Percentiles rank a stretch among this genome's conserved stretches.
phyloP scores from a whole-genome alignment of 805 yeast species.

The Starmerella powellii region DNA sequence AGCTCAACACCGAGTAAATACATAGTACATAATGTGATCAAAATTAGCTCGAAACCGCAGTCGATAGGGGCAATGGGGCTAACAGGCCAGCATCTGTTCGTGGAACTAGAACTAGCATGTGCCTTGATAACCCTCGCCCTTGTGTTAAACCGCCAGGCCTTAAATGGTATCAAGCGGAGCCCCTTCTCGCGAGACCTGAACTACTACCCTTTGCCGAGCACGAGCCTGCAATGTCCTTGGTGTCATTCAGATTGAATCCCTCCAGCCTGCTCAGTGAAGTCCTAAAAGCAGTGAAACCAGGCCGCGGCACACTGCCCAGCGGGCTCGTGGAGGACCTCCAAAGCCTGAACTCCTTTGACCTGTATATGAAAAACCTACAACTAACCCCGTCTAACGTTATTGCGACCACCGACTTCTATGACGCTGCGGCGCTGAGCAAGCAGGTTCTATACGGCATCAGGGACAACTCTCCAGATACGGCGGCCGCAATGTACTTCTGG shows the following conservation, averaged over 20 bases:
- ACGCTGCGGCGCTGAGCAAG: neutral
- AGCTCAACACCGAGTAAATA: slow-evolving; percentile 14
- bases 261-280: neutral
- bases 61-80: too few species aligned
- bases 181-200: too few species aligned
- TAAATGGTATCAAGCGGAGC: too few species aligned
- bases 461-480: neutral
- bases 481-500: neutral
- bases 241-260: too few species aligned
- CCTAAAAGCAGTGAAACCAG: neutral
- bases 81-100: too few species aligned
- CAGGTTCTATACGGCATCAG: neutral
- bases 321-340: neutral
- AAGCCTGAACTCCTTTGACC: neutral
- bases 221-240: too few species aligned
- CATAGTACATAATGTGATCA: neutral
- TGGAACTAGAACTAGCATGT: too few species aligned
- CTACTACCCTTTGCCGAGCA: too few species aligned
- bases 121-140: too few species aligned
- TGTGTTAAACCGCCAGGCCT: too few species aligned
- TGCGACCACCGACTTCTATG: neutral
- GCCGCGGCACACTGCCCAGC: neutral
- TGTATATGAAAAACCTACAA: neutral
- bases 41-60: too few species aligned
- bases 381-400: neutral